These are phyloP conservation scores for Solanum chiquidenum DNA, from an alignment of 257 asterid species.

Conservation along the genomic window DNA sequence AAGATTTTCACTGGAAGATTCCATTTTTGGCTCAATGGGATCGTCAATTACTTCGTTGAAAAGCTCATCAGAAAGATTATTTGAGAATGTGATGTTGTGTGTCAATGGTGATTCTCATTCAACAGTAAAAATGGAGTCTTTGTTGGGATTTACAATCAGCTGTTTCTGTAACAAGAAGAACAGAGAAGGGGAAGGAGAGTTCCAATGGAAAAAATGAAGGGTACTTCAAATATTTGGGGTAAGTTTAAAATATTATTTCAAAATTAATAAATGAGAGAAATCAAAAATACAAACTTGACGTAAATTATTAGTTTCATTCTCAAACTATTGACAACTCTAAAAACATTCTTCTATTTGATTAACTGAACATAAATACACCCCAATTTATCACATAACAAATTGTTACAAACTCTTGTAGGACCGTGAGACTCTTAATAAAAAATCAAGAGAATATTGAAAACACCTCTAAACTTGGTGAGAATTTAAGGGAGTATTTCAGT, in stretches of 20 bases:
- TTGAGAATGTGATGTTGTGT: neutral
- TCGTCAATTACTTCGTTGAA: neutral
- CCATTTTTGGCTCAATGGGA: constrained; percentile 18
- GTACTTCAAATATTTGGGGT: neutral
- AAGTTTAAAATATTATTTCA: neutral
- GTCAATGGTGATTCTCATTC: neutral
- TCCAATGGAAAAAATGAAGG: neutral
- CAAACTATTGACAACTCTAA: accelerated
- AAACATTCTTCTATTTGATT: accelerated
- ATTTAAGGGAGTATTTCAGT: accelerated
- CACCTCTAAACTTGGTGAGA: neutral
- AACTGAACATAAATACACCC: no score
- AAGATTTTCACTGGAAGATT: constrained; percentile 6
- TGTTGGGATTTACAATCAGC: neutral
- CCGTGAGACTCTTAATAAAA: no score
- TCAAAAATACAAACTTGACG: accelerated
- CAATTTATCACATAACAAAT: neutral
- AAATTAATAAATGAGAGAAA: neutral
- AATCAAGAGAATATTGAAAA: no score
- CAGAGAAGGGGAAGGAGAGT: neutral
- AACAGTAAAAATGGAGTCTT: neutral
- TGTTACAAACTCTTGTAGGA: no score
- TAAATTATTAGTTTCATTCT: no score
- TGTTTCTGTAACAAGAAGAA: neutral
- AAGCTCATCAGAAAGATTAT: neutral